Base-by-base conservation (phyloP, 192 early-diverging fungal species). In the Coemansia sp. region DNA sequence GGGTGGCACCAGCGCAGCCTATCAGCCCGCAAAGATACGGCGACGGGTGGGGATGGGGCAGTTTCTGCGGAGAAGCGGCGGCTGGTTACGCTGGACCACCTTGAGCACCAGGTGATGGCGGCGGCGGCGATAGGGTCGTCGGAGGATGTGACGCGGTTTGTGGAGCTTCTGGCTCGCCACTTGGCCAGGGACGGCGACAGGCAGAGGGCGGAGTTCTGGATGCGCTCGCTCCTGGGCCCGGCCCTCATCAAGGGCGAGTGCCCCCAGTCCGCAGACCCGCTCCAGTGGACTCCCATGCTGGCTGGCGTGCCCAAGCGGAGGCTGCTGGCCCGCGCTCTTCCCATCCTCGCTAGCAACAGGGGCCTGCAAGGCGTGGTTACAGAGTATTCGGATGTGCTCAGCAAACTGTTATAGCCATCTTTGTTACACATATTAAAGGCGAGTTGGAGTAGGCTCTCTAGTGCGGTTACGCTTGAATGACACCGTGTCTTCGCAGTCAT, bases 301-400 rank as follows among this genome's bases (percentile, higher is more conserved):
- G 67, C 84, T 70, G 77, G 83, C 7, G 71, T 85, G 53, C 80
- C 85, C 35, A 95, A 95, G 50, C 86, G 86, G 9, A 82, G 84
- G 37, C 62, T 93, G 9, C 50, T 95, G 4, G 70, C 75, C 37
- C 85, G 88, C 45, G 69, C 93, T 14, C 64, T 95, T 31, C 89
- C 87, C 0, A 75, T 90, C 1, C 80, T 94, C 23, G 85, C 90
- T 66, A 71, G 84, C 21, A 92, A 92, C 65, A 80, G 90, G 45
- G 66, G 83, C 7, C 66, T 90, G 56, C 90, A 92, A 56, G 59
- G 85, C 20, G 68, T 87, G 23, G 80, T 88, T 7, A 78, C 80
- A 16, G 88, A 90, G 62, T 90, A 88, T 43, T 68, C 72, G 2
- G 39, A 42, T 25, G 61, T 68, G 6, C 48, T 76, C 11, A 38